Evolutionary conservation across 768 basidiomycete species (phyloP).

Genomic region (Lentinus brumalis): DNA sequence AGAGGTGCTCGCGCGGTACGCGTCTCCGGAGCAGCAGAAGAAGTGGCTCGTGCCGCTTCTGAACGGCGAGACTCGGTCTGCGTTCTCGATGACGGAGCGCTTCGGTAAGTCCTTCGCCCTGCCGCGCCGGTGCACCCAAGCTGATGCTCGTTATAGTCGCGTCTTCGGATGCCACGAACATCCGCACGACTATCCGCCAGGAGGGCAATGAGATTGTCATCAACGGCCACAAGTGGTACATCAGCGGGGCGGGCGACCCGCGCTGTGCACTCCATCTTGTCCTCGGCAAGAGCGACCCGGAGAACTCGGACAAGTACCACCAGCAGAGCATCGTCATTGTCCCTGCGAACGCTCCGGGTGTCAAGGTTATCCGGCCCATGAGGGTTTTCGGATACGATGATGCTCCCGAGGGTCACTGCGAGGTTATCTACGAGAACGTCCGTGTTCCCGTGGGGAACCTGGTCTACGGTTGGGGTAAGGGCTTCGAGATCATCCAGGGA

Average conservation of each 20-base stretch:
- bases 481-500: conserved; percentile 98
- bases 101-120: conserved; percentile 53
- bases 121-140: not conserved
- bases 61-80: conserved; percentile 90
- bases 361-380: conserved; percentile 91
- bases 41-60: conserved; percentile 87
- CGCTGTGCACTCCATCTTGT: conserved; percentile 88
- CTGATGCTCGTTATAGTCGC: conserved; percentile 53
- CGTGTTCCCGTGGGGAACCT: conserved; percentile 83
- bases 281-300: conserved; percentile 92
- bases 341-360: conserved; percentile 84
- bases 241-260: conserved; percentile 95
- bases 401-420: conserved; percentile 95
- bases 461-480: conserved; percentile 90
- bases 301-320: conserved; percentile 70
- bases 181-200: conserved; percentile 80
- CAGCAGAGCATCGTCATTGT: conserved; percentile 96
- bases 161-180: conserved; percentile 96
- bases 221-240: conserved; percentile 99
- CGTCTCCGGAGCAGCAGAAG: conserved; percentile 86
- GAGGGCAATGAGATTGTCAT: conserved; percentile 90
- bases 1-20: conserved; percentile 98
- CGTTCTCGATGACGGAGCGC: conserved; percentile 97
- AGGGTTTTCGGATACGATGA: conserved; percentile 93
- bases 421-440: conserved; percentile 93